Evolutionary conservation across 2,329 filamentous ascomycete genomes (phyloP).

Genomic region (Fusarium denticulatum): DNA sequence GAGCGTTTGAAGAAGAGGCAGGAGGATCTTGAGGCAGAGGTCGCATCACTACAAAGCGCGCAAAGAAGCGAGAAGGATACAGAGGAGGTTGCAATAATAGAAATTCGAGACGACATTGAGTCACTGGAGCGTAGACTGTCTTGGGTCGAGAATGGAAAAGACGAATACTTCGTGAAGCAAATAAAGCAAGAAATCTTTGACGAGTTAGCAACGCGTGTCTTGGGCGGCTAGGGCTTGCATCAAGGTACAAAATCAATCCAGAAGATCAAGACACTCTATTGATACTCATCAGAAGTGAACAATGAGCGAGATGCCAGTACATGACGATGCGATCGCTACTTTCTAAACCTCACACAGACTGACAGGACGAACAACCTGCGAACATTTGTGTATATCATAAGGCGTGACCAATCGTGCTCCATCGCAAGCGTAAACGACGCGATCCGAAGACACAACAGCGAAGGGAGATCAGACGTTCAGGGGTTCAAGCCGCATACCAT

Average conservation of each 20-base stretch:
- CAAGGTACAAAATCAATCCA: neutral
- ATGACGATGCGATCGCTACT: neutral
- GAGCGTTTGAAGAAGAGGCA: neutral
- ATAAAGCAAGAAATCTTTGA: conserved; percentile 1
- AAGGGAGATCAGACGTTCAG: neutral
- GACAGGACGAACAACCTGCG: neutral
- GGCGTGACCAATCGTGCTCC: neutral
- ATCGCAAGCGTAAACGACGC: neutral
- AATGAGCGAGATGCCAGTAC: neutral
- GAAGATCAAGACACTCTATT: neutral
- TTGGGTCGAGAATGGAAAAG: neutral
- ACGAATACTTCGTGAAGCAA: neutral
- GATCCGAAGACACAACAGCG: neutral
- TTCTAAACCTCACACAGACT: neutral
- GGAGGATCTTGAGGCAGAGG: neutral
- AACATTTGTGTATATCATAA: neutral
- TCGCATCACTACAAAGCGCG: neutral
- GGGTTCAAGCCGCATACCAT: neutral
- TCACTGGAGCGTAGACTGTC: neutral
- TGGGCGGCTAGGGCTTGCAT: neutral
- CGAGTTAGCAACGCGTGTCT: neutral
- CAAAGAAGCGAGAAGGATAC: neutral
- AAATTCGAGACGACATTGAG: neutral
- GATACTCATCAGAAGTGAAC: neutral
- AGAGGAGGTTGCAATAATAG: neutral